Base-by-base conservation (phyloP, 257 asterid genomes). In the Orobanche coerulescens region DNA sequence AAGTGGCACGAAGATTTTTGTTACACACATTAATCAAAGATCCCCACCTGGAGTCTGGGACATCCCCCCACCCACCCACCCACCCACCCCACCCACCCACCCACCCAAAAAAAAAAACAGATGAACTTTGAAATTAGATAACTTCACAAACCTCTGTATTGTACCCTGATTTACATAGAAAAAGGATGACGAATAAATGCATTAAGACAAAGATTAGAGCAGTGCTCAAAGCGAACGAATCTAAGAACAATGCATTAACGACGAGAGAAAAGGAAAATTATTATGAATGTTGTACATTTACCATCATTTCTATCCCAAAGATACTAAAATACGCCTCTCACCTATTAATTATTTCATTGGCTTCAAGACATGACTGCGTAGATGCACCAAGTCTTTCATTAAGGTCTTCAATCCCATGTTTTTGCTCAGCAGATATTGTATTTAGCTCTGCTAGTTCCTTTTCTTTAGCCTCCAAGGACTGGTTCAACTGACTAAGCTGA, bases 291-390 rank as follows among this genome's bases (percentile, higher is more conserved):
- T 15, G 16, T n/a, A 36, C 30, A 42, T 20, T 47, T 56, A 43
- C 43, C 65, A 72, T 55, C 42, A 46, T 43, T 16, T 55, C 39
- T 34, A 49, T 50, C 58, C 31, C 69, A 23, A 37, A 18, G 33
- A 24, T 51, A 60, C 60, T 61, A 55, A 4, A 43, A n/a, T 39
- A n/a, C 19, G 51, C 50, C 18, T 65, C 83, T 82, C 68, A 93
- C 98, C 98, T 86, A 64, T 58, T 66, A 66, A 93, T 86, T 65
- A 93, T 78, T 76, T 93, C 97, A 84, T 93, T 89, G 54, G 99
- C 95, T 80, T 93, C 97, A 48, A 73, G 63, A 66, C 85, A 82
- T 43, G 97, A 89, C 71, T 86, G 96, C 76, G 58, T 50, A 73
- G 92, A 84, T 70, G 96, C 92, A 65, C 60, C 28, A 62, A 93